Evolutionary conservation across 2,329 filamentous ascomycete genomes (phyloP), one percentile per base, ranked within the genome.

Genomic region (Exserohilum turcica): DNA sequence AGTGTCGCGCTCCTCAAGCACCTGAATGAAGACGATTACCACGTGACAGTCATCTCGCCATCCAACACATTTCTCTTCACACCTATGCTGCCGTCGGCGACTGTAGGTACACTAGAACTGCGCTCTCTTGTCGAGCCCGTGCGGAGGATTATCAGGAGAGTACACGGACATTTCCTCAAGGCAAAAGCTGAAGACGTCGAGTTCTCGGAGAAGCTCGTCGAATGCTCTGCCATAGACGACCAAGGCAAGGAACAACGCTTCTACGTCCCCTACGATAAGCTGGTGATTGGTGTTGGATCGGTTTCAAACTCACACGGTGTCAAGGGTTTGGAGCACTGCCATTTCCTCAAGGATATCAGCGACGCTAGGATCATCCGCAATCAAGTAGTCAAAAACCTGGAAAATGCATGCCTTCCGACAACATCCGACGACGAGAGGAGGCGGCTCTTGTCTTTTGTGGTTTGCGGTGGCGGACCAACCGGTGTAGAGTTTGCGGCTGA

Each of bases 11-110:
- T 99, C 54, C 78, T 99, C 63, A 99, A 99, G 78, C 88, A 91
- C 57, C 77, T 99, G 58, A 89, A 93, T 57, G 88, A 92, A 0
- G 91, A 92, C 10, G 91, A 97, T 65, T 99, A 97, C 72, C 92
- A 99, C 74, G 88, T 99, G 63, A 97, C 93, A 4, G 89, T 99
- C 33, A 88, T 99, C 37, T 96, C 92, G 10, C 93, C 94, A 0
- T 89, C 89, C 31, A 97, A 97, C 68, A 96, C 97, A 78, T 99
- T 99, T 77, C 79, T 99, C 28, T 99, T 99, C 75, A 99, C 94
- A 2, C 94, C 94, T 0, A 97, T 99, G 92, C 81, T 99, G 37
- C 94, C 94, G 1, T 96, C 92, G 29, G 95, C 94, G 6, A 99
- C 95, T 0, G 94, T 99, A 5, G 95, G 95, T 10, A 99, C 94